phyloP scores from a whole-genome alignment of 164 flowering plant species.

The Taxillus chinensis region DNA sequence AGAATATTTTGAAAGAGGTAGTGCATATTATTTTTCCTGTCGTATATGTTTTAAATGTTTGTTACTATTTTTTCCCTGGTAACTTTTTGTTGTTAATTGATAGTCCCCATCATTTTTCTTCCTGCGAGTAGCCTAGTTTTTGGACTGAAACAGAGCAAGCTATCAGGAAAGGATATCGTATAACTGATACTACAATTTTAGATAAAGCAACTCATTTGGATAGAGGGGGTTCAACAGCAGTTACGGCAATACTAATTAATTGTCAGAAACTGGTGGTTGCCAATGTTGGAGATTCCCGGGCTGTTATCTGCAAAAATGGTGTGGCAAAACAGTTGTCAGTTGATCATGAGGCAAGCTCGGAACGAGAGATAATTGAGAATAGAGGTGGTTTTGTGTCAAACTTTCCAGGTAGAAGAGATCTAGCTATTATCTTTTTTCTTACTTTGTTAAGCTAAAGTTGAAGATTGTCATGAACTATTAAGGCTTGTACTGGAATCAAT shows the following conservation, averaged over 20 bases:
- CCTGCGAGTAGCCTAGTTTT: constrained; percentile 52
- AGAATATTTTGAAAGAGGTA: constrained; percentile 85
- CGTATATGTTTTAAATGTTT: background rate
- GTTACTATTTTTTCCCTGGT: background rate
- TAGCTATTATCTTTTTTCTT: background rate
- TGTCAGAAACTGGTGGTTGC: constrained; percentile 73
- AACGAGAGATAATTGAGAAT: constrained; percentile 48
- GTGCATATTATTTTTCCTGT: background rate
- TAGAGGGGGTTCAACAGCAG: constrained; percentile 94
- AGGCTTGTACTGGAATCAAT: too few relatives aligned
- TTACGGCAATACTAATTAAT: constrained; percentile 82
- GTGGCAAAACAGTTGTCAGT: constrained; percentile 72
- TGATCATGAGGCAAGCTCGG: constrained; percentile 83
- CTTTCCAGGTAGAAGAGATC: constrained; percentile 48
- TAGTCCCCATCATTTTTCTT: constrained; percentile 7
- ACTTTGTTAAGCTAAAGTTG: too few relatives aligned
- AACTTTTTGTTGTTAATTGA: background rate
- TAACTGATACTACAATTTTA: constrained; percentile 58
- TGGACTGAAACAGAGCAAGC: constrained; percentile 73
- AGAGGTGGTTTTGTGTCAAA: constrained; percentile 88
- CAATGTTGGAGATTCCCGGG: constrained; percentile 90
- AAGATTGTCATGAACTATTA: too few relatives aligned
- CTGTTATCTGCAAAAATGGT: constrained; percentile 69
- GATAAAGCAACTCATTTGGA: constrained; percentile 67
- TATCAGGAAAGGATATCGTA: constrained; percentile 52